Percentiles rank a stretch among this genome's conserved stretches.
Evolutionary conservation across 441 rosid species (phyloP).

Genomic region (Eutrema salsugineum): DNA sequence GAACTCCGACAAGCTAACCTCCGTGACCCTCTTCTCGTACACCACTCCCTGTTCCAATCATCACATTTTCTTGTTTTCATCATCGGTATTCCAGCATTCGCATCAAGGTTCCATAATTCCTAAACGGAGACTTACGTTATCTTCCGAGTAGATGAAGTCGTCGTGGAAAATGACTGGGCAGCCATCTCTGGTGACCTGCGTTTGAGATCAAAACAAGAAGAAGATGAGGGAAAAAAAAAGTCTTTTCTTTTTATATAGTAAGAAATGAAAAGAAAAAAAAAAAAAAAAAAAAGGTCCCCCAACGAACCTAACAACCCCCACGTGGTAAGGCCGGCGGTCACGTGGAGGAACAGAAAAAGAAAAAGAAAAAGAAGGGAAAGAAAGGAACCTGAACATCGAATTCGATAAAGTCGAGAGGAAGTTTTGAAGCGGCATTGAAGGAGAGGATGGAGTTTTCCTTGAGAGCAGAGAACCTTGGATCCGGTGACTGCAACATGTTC

Average conservation of each 20-base stretch:
- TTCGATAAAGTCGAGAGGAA: slow-evolving; percentile 74
- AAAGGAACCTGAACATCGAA: slow-evolving; percentile 87
- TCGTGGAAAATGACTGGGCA: slow-evolving; percentile 96
- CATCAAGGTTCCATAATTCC: neutral
- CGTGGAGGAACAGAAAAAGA: neutral
- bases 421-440: slow-evolving; percentile 68
- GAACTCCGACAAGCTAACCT: slow-evolving; percentile 59
- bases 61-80: neutral
- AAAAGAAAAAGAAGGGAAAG: neutral
- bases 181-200: slow-evolving; percentile 87
- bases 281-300: no score
- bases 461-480: slow-evolving; percentile 62
- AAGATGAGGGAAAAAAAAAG: neutral
- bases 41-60: slow-evolving; percentile 43
- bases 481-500: slow-evolving; percentile 62
- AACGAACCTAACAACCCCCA: slow-evolving; percentile 1
- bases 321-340: slow-evolving; percentile 19
- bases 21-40: slow-evolving; percentile 75
- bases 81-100: neutral
- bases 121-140: slow-evolving; percentile 46
- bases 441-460: slow-evolving; percentile 78
- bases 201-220: neutral
- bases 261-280: no score
- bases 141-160: slow-evolving; percentile 63
- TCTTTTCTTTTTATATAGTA: no score